Percentiles rank a stretch among this genome's conserved stretches.
Conservation (phyloP, 306 rosid species). For the Chamaecrista fasciculata region DNA sequence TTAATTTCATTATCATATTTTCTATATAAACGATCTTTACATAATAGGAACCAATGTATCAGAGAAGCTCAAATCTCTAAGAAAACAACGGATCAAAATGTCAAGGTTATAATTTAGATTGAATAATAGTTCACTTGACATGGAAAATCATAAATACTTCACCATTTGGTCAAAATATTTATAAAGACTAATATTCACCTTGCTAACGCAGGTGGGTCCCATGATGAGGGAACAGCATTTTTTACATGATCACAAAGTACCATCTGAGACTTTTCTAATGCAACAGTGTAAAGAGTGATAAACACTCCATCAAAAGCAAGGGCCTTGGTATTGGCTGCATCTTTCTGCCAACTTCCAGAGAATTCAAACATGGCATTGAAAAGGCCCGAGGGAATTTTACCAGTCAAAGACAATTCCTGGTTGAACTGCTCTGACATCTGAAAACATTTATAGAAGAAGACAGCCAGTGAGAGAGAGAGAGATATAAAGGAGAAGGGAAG, state of each 20-base stretch:
- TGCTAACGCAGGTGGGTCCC: slow-evolving; percentile 96
- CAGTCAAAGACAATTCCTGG: slow-evolving; percentile 80
- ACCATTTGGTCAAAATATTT: slow-evolving; percentile 21
- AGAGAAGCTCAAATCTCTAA: slow-evolving; percentile 1
- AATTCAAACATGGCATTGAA: slow-evolving; percentile 93
- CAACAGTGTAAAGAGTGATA: slow-evolving; percentile 89
- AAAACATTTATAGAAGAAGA: slow-evolving; percentile 31
- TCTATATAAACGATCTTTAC: background rate
- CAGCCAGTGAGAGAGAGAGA: slow-evolving; percentile 20
- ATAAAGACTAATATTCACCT: slow-evolving; percentile 48
- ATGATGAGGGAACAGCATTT: slow-evolving; percentile 78
- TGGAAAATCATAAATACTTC: slow-evolving; percentile 17
- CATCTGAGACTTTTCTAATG: slow-evolving; percentile 88
- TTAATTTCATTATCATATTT: slow-evolving; percentile 4
- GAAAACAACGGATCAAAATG: slow-evolving; percentile 8
- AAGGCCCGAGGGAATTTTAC: slow-evolving; percentile 96
- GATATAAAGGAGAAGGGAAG: slow-evolving; percentile 3
- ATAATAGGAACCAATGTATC: slow-evolving; percentile 4
- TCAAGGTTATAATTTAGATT: slow-evolving; percentile 11
- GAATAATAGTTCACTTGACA: slow-evolving; percentile 22
- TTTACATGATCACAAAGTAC: slow-evolving; percentile 68
- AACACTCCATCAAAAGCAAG: slow-evolving; percentile 95
- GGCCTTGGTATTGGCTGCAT: slow-evolving; percentile 83
- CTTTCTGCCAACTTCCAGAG: slow-evolving; percentile 98
- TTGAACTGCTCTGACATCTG: slow-evolving; percentile 99